These are phyloP conservation scores for Solanum pinnatisectum DNA, from an alignment of 257 asterid species.

Conservation along the genomic window DNA sequence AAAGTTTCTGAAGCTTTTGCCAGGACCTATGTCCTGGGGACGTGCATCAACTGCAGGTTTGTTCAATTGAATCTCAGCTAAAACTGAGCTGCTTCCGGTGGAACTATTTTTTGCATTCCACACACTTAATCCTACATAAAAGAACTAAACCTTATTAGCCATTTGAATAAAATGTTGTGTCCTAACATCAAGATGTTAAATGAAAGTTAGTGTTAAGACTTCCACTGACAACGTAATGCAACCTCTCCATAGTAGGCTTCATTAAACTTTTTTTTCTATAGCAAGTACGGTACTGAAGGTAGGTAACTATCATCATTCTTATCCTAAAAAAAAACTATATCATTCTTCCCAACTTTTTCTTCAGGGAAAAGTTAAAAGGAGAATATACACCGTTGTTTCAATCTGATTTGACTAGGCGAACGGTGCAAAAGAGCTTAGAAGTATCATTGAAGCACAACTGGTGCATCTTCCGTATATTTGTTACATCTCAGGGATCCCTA, in stretches of 20 bases:
- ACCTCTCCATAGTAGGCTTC: neutral
- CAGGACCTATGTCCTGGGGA: conserved; percentile 28
- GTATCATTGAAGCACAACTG: neutral
- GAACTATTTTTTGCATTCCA: conserved; percentile 70
- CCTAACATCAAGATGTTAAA: neutral
- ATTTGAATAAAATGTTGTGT: neutral
- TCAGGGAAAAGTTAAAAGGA: neutral
- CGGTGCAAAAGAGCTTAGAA: neutral
- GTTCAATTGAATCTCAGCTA: conserved; percentile 34
- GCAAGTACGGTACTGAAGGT: neutral
- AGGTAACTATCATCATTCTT: neutral
- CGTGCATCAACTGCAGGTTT: conserved; percentile 32
- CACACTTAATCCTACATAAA: conserved; percentile 44
- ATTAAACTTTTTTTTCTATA: neutral
- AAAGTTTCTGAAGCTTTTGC: conserved; percentile 62
- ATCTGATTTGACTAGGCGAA: neutral
- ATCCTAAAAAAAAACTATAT: neutral
- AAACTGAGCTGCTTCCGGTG: conserved; percentile 41
- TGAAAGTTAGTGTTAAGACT: neutral
- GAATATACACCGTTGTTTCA: neutral
- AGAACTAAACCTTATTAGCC: neutral
- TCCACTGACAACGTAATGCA: neutral
- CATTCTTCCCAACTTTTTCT: neutral
- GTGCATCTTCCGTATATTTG: neutral
- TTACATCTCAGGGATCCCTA: neutral